Evolutionary conservation across 2,329 filamentous ascomycete species (phyloP), one percentile per base, ranked within the genome.

Genomic region (Geoglossum cookeanum): DNA sequence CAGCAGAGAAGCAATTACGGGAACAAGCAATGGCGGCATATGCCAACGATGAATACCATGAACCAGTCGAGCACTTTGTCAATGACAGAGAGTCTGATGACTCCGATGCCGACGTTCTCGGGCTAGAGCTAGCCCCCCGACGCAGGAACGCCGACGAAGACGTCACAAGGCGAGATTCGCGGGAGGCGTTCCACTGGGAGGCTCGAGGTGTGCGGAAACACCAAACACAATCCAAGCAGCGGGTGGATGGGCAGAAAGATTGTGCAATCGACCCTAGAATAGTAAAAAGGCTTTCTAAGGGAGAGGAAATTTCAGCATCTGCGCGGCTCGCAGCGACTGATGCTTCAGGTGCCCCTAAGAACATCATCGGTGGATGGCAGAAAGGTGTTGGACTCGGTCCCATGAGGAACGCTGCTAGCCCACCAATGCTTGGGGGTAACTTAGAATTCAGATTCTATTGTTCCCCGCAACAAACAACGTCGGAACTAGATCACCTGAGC

Each of bases 361-460:
- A 59, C 15, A 32, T 60, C 32, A 55, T 62, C 55, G 47, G 57
- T 53, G 59, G 59, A 17, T 60, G 62, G 63, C 62, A 63, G 55
- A 62, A 62, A 45, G 60, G 62, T 32, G 51, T 59, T 11, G 62
- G 61, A 22, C 53, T 58, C 44, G 71, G 75, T 60, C 73, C 74
- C 30, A 78, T 80, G 72, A 75, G 75, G 27, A 81, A 81, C 59
- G 73, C 74, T 48, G 76, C 77, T 30, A 78, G 76, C 47, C 91
- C 91, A 45, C 91, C 91, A 8, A 94, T 97, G 89, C 79, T 95
- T 9, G 91, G 91, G 58, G 72, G 75, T 58, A 85, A 94, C 62
- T 78, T 97, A 57, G 74, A 76, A 30, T 94, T 96, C 67, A 86
- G 88, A 37, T 79, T 78, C 66, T 95, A 88, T 66, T 76, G 78